Evolutionary conservation across 2,329 filamentous ascomycete species (phyloP), one percentile per base, ranked within the genome.

Genomic region (Lasiodiplodia sp.): DNA sequence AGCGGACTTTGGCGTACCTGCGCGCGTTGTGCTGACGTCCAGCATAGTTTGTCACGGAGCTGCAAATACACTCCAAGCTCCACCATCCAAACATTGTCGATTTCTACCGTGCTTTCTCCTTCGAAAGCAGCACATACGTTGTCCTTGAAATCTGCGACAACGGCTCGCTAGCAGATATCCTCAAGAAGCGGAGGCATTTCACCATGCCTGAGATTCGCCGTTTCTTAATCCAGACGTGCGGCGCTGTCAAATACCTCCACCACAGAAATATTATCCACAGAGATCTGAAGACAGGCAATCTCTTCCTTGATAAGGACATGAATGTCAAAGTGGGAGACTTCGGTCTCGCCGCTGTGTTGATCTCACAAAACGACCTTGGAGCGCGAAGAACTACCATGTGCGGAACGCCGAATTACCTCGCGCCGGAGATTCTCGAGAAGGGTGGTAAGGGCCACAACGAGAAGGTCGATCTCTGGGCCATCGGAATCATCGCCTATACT

Each of bases 21-120:
- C 34, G 37, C 49, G 51, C 64, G 79, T 52, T 23, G 18, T 53
- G 31, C 38, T 67, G 31, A 64, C 37, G 25, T 16, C 66, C 60
- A 52, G 34, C 12, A 7, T 72, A 91, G 88, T 91, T 91, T 78
- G 87, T 90, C 68, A 90, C 89, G 2, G 96, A 99, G 80, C 88
- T 99, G 7, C 95, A 98, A 81, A 97, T 99, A 70, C 96, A 99
- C 82, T 97, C 96, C 53, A 99, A 98, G 79, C 95, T 99, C 89
- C 90, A 91, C 69, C 96, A 99, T 77, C 92, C 92, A 66, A 97
- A 97, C 79, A 95, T 99, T 72, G 96, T 99, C 71, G 92, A 95
- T 74, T 99, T 99, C 79, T 89, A 97, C 75, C 90, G 95, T 73
- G 96, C 96, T 40, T 99, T 99, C 78, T 92, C 94, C 14, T 97